phyloP scores from a whole-genome alignment of 2,329 filamentous ascomycete species.

The Tricladium varicosporioides region DNA sequence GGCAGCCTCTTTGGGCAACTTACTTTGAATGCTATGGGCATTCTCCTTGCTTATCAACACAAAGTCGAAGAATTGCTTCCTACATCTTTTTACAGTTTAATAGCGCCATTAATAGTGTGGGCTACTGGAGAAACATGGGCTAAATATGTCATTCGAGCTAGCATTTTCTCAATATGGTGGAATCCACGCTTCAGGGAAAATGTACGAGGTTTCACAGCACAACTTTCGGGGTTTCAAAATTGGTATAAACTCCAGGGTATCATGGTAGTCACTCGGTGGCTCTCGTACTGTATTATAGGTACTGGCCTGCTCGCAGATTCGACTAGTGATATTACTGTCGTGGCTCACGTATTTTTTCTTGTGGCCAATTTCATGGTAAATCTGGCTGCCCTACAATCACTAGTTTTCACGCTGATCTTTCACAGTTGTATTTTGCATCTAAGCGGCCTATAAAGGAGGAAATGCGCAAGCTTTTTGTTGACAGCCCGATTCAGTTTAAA shows the following conservation, averaged over 20 bases:
- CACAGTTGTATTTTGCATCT: slow-evolving; percentile 22
- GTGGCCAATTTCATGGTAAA: slow-evolving; percentile 54
- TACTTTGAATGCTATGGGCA: slow-evolving; percentile 23
- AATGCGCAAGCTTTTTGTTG: slow-evolving; percentile 50
- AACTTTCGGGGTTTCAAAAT: slow-evolving; percentile 48
- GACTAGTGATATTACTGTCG: slow-evolving; percentile 15
- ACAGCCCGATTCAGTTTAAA: slow-evolving; percentile 24
- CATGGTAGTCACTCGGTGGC: slow-evolving; percentile 53
- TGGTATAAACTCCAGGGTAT: slow-evolving; percentile 67
- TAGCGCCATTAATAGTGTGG: slow-evolving; percentile 39
- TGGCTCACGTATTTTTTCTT: slow-evolving; percentile 54
- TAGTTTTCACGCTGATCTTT: slow-evolving; percentile 10
- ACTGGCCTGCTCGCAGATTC: slow-evolving; percentile 20
- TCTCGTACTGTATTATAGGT: slow-evolving; percentile 38
- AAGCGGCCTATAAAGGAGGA: slow-evolving; percentile 21
- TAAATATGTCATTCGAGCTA: slow-evolving; percentile 47
- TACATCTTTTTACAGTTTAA: background rate
- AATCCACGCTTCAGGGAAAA: slow-evolving; percentile 64
- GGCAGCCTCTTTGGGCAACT: slow-evolving; percentile 28
- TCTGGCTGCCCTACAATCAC: slow-evolving; percentile 7
- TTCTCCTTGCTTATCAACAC: slow-evolving; percentile 10
- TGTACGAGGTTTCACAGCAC: slow-evolving; percentile 50
- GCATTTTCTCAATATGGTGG: slow-evolving; percentile 61
- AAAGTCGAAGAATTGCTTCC: background rate
- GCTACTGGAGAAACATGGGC: slow-evolving; percentile 16